Base-by-base conservation (phyloP, 2,329 filamentous ascomycete genomes). In the Beauveria sp. region DNA sequence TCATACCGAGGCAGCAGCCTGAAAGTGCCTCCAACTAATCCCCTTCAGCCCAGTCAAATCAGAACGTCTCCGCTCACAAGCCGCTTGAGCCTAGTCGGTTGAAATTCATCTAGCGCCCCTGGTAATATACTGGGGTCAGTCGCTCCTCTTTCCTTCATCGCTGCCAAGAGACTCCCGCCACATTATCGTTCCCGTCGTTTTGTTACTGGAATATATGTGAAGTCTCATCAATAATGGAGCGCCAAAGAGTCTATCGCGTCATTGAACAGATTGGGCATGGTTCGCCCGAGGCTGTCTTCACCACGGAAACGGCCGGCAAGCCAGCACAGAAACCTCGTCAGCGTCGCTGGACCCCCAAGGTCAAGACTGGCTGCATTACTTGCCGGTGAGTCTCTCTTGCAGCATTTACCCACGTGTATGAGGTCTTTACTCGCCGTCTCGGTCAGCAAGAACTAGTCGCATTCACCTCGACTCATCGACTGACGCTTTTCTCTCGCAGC, bases 341-440 rank as follows among this genome's bases (percentile, higher is more conserved):
- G 40, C 56, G 56, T 24, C 55, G 55, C 46, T 61, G 60, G 60
- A 57, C 60, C 16, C 46, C 64, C 28, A 66, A 64, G 51, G 64
- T 66, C 47, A 66, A 64, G 61, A 65, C 64, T 18, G 64, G 64
- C 8, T 65, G 64, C 43, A 59, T 63, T 24, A 66, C 65, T 43
- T 66, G 65, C 63, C 65, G 64, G 65, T 66, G 43, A 55, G 64
- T 55, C 10, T 28, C 10, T 1, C 6, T 18, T 3, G 5, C 24
- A 16, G 7, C 30, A n/a, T 51, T 28, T 4, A 12, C 18, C 26
- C 26, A 24, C 6, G 1, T 24, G 44, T 5, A 6, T 7, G 44
- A 47, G 12, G 6, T 14, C 5, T 47, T 12, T 16, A 5, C 44
- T 47, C 3, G 44, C 22, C 44, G 44, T 18, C 44, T 18, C 44